These are phyloP conservation scores for Globisporangium camurandrum DNA, from an alignment of 352 stramenopile genomes.

Conservation along the genomic window DNA sequence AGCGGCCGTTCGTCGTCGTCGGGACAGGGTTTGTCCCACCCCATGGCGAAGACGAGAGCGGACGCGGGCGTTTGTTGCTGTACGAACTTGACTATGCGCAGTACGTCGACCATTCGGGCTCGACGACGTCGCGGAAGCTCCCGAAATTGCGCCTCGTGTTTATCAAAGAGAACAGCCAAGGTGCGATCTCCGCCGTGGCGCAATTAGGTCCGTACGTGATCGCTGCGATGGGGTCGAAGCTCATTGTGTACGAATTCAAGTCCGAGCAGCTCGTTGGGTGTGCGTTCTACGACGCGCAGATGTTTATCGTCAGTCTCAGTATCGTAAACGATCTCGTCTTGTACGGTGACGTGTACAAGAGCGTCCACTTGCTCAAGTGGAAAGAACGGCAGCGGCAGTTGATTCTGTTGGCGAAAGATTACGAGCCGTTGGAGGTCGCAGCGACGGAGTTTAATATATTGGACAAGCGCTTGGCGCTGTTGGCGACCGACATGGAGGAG, in stretches of 20 bases:
- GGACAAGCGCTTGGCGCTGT: conserved; percentile 60
- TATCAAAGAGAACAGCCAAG: conserved; percentile 82
- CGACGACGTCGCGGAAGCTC: conserved; percentile 70
- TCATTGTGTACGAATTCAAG: conserved; percentile 88
- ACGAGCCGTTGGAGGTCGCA: conserved; percentile 71
- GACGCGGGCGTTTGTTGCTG: conserved; percentile 68
- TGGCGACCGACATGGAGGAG: conserved; percentile 76
- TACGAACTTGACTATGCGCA: conserved; percentile 87
- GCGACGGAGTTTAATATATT: conserved; percentile 80
- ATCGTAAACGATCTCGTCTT: conserved; percentile 84
- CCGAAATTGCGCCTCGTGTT: conserved; percentile 78
- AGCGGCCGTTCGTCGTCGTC: conserved; percentile 76
- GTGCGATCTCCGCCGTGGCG: conserved; percentile 66
- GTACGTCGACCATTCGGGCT: conserved; percentile 71
- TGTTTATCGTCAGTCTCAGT: conserved; percentile 79
- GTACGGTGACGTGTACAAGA: conserved; percentile 87
- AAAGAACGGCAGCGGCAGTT: conserved; percentile 77
- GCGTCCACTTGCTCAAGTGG: conserved; percentile 83
- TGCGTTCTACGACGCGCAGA: conserved; percentile 84
- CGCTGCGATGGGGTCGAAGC: conserved; percentile 78
- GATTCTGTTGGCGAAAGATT: conserved; percentile 79
- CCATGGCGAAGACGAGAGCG: conserved; percentile 83
- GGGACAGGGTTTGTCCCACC: conserved; percentile 78
- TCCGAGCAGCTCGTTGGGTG: conserved; percentile 80
- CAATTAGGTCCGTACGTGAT: conserved; percentile 79